Conservation (phyloP, 306 rosid species). For the Acacia acuminata region DNA sequence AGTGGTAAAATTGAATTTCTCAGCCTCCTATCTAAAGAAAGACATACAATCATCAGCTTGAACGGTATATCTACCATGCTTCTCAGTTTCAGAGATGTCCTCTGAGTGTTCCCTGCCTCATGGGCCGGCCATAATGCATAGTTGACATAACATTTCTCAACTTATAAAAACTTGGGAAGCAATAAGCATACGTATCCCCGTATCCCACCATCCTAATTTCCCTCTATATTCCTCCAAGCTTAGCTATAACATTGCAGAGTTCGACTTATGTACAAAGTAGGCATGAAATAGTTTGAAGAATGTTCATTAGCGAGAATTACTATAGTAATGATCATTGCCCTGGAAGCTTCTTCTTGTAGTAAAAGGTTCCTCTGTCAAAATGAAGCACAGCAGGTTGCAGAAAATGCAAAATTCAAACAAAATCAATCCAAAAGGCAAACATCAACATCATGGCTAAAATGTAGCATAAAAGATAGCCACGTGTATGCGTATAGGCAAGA, state of each 20-base stretch:
- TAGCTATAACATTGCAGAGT: conserved; percentile 28
- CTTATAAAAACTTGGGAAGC: conserved; percentile 33
- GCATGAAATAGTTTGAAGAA: conserved; percentile 25
- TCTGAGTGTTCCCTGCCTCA: background rate
- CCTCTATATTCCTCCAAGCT: conserved; percentile 33
- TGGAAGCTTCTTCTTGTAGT: conserved; percentile 50
- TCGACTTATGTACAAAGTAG: conserved; percentile 49
- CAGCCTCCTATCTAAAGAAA: conserved; percentile 33
- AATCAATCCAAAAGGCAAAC: conserved; percentile 4
- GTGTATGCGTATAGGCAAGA: background rate
- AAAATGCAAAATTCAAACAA: conserved; percentile 22
- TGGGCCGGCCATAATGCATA: conserved; percentile 2
- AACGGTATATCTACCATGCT: conserved; percentile 1
- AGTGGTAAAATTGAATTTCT: conserved; percentile 31
- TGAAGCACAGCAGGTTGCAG: conserved; percentile 25
- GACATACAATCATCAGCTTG: conserved; percentile 30
- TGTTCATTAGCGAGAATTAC: conserved; percentile 2
- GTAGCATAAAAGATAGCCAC: background rate
- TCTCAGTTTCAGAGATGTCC: conserved; percentile 27
- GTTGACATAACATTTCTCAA: conserved; percentile 27
- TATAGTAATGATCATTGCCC: conserved; percentile 33
- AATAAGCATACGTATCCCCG: background rate
- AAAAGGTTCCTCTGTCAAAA: conserved; percentile 54
- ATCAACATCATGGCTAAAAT: conserved; percentile 20
- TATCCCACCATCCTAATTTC: conserved; percentile 18